phyloP scores from a whole-genome alignment of 306 rosid genomes.

The Sechiopsis laciniata region DNA sequence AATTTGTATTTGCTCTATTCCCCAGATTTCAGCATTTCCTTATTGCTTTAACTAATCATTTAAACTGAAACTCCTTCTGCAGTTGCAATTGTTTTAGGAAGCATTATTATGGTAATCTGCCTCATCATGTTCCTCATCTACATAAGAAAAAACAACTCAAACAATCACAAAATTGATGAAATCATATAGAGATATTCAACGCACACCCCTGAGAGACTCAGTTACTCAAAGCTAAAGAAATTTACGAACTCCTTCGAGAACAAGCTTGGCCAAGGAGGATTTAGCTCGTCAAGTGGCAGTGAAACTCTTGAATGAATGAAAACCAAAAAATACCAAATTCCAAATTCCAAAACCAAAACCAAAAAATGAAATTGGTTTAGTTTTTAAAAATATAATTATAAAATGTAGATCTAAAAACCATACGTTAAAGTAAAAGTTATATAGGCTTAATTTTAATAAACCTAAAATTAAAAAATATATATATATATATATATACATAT shows the following conservation, averaged over 20 bases:
- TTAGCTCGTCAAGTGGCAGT: constrained; percentile 71
- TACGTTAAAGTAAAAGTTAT: too few species aligned
- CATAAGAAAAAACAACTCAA: background rate
- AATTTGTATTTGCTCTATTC: too few species aligned
- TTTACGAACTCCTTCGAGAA: constrained; percentile 39
- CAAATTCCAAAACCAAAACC: too few species aligned
- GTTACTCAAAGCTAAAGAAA: constrained; percentile 36
- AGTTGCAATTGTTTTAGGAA: background rate
- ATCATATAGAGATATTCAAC: background rate
- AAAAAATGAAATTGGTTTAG: too few species aligned
- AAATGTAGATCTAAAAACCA: too few species aligned
- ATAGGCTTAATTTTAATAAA: too few species aligned
- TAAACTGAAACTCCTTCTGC: background rate
- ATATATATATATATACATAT: too few species aligned
- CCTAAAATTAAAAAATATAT: too few species aligned
- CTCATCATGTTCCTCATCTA: background rate
- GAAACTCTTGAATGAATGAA: constrained; percentile 62
- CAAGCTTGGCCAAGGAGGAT: constrained; percentile 81
- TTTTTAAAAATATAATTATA: too few species aligned
- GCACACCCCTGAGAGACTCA: background rate
- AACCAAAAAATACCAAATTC: too few species aligned
- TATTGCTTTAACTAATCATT: too few species aligned
- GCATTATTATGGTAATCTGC: background rate
- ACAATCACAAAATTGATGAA: constrained; percentile 31
- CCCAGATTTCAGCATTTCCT: too few species aligned